Conservation (phyloP, 208 protist species). For the Acanthamoeba royreba region DNA sequence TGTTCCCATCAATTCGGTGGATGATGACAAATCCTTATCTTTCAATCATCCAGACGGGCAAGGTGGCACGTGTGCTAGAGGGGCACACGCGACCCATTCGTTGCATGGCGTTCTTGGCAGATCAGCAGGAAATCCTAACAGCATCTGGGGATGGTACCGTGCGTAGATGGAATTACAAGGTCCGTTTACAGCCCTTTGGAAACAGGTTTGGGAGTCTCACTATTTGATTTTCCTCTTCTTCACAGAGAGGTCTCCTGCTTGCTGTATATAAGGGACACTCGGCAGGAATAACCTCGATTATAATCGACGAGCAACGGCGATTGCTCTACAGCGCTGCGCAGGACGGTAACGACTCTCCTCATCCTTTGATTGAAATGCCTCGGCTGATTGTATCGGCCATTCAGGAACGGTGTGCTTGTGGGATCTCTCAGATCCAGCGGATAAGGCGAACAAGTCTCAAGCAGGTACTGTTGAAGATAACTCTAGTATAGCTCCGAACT, state of each 20-base stretch:
- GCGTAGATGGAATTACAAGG: neutral
- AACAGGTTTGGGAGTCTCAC: neutral
- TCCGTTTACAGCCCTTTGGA: neutral
- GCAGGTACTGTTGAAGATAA: neutral
- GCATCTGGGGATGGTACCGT: neutral
- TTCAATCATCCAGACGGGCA: neutral
- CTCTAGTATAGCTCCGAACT: neutral
- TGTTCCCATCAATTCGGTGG: neutral
- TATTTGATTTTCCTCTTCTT: neutral
- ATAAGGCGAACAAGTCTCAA: neutral
- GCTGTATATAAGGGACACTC: neutral
- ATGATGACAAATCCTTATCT: neutral
- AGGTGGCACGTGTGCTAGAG: neutral
- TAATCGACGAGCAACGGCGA: neutral
- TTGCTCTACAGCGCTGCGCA: neutral
- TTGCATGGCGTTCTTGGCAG: neutral
- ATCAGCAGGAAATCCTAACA: neutral
- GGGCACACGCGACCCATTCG: neutral
- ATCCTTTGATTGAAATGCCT: neutral
- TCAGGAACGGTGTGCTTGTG: neutral
- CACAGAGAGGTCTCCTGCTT: neutral
- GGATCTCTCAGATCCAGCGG: neutral
- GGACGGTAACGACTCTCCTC: neutral
- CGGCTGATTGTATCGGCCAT: neutral
- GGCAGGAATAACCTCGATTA: neutral